A percentile compares a stretch with the other conserved stretches of the same genome.
Conservation (phyloP, 1,284 basidiomycete species). For the Cryptococcus wingfieldii region DNA sequence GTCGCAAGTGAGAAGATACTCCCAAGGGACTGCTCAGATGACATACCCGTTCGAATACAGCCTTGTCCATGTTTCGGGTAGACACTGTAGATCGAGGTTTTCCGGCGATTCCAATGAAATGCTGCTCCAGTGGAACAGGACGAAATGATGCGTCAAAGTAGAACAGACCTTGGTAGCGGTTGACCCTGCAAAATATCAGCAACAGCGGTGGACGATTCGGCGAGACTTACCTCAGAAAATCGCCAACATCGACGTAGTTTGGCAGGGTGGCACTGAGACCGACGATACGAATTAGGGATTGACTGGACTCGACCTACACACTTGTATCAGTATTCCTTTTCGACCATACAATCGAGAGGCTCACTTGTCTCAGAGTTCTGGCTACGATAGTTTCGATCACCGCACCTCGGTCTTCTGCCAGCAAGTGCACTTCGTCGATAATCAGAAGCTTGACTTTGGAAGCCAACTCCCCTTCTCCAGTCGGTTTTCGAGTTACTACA, state of each 20-base stretch:
- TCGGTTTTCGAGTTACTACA: constrained; percentile 95
- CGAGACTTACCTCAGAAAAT: constrained; percentile 75
- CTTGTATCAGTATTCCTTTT: not conserved
- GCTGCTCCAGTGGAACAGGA: constrained; percentile 94
- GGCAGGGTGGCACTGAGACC: constrained; percentile 97
- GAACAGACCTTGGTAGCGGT: constrained; percentile 85
- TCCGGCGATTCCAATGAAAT: constrained; percentile 94
- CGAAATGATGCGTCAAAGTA: constrained; percentile 98
- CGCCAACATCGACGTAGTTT: constrained; percentile 95
- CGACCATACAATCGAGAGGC: not conserved
- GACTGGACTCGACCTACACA: constrained; percentile 83
- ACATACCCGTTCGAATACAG: constrained; percentile 75
- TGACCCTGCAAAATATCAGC: constrained; percentile 60
- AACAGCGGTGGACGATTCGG: not conserved
- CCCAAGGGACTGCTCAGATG: not conserved
- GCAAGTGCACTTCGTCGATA: constrained; percentile 95
- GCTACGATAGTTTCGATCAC: constrained; percentile 99
- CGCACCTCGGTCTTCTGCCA: constrained; percentile 96
- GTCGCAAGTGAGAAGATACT: not conserved
- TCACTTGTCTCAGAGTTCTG: constrained; percentile 82
- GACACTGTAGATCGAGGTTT: constrained; percentile 71
- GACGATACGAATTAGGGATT: constrained; percentile 96
- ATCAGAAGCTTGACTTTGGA: constrained; percentile 90
- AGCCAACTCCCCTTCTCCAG: constrained; percentile 91
- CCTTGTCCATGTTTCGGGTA: constrained; percentile 83